These are phyloP conservation scores for Leccinellum albellum DNA, from an alignment of 768 basidiomycete genomes.

Conservation along the genomic window DNA sequence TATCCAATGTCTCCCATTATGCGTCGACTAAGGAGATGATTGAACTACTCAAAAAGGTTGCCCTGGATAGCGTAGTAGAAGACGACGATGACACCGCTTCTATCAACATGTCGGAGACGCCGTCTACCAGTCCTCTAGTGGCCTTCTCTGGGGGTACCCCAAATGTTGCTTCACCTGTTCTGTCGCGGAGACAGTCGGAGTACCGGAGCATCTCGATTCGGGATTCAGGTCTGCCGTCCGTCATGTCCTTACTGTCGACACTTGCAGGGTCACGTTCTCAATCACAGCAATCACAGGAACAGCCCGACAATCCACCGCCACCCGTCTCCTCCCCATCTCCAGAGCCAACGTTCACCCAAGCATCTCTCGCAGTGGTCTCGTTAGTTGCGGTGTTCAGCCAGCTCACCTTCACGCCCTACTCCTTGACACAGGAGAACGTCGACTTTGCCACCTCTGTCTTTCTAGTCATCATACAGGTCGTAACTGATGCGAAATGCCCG, in stretches of 20 bases:
- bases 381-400: constrained; percentile 67
- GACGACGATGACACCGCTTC: constrained; percentile 45
- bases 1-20: constrained; percentile 16
- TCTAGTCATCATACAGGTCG: constrained; percentile 45
- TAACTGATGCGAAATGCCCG: constrained; percentile 44
- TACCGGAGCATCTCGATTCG: constrained; percentile 39
- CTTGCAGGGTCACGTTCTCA: constrained; percentile 63
- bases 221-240: constrained; percentile 50
- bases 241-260: constrained; percentile 63
- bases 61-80: constrained; percentile 32
- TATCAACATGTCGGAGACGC: constrained; percentile 37
- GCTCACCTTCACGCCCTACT: constrained; percentile 64
- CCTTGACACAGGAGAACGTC: constrained; percentile 44
- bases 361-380: constrained; percentile 58
- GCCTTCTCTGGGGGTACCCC: constrained; percentile 32
- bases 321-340: constrained; percentile 25
- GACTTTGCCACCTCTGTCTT: constrained; percentile 55
- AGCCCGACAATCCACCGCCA: constrained; percentile 34
- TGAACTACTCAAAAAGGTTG: constrained; percentile 40
- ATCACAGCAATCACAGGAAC: constrained; percentile 43
- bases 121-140: constrained; percentile 33
- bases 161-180: constrained; percentile 44
- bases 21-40: constrained; percentile 29
- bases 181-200: constrained; percentile 61
- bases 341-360: constrained; percentile 37